phyloP scores from a whole-genome alignment of 345 rosid species.

The Angophora floribunda region DNA sequence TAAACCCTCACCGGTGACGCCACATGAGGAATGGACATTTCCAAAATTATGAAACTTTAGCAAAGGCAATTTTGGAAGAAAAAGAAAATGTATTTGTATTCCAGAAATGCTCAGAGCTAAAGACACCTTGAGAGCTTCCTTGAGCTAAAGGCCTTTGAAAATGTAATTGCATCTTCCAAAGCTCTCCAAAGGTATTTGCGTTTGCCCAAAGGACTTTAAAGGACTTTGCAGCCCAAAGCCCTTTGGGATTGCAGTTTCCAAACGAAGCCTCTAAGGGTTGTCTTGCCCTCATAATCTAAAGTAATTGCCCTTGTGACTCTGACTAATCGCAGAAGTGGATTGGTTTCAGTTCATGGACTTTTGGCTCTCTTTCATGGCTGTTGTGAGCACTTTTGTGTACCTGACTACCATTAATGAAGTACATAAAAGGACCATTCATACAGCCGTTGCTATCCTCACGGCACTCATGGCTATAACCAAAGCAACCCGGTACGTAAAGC shows the following conservation, averaged over 20 bases:
- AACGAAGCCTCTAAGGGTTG: not conserved
- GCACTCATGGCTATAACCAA: conserved; percentile 87
- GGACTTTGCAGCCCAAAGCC: not conserved
- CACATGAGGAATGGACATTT: not conserved
- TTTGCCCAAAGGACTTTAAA: not conserved
- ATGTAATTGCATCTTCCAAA: not conserved
- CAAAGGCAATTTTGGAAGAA: not conserved
- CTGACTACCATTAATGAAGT: conserved; percentile 63
- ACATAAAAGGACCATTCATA: conserved; percentile 69
- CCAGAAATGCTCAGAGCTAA: not conserved
- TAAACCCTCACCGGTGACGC: not conserved
- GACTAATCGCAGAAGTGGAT: not conserved
- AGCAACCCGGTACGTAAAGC: conserved; percentile 70
- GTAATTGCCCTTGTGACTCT: not conserved
- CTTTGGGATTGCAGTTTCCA: not conserved
- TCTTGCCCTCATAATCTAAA: not conserved
- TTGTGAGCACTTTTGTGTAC: conserved; percentile 81
- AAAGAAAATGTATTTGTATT: no score
- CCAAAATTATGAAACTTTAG: not conserved
- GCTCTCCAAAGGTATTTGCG: not conserved
- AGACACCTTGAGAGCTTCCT: not conserved
- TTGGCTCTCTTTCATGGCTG: conserved; percentile 99
- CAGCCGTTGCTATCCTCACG: conserved; percentile 78
- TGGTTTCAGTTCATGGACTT: conserved; percentile 91
- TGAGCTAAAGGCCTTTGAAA: not conserved